phyloP scores from a whole-genome alignment of 1,284 basidiomycete species.

The Fomitopsis palustris region DNA sequence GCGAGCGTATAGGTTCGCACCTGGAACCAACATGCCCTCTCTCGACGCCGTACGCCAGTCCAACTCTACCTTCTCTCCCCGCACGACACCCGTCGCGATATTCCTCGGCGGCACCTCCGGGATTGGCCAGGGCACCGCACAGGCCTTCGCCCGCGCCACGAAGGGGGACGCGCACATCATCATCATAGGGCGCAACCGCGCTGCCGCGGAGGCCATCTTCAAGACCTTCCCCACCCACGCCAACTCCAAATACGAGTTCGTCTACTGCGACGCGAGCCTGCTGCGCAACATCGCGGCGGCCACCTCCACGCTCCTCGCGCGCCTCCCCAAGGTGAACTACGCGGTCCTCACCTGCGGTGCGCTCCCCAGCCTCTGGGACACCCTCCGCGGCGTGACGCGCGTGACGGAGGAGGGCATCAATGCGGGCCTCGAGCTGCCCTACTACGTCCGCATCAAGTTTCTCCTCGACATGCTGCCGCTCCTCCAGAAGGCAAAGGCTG shows the following conservation, averaged over 20 bases:
- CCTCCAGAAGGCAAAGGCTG: slow-evolving; percentile 19
- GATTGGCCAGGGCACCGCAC: slow-evolving; percentile 30
- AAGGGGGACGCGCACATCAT: slow-evolving; percentile 30
- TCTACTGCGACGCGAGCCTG: slow-evolving; percentile 32
- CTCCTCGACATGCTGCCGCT: slow-evolving; percentile 23
- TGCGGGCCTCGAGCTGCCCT: slow-evolving; percentile 20
- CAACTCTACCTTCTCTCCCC: slow-evolving; percentile 11
- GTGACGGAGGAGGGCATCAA: slow-evolving; percentile 28
- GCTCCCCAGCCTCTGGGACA: slow-evolving; percentile 25
- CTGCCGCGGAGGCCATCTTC: slow-evolving; percentile 34
- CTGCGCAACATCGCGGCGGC: slow-evolving; percentile 30
- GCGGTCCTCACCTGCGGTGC: slow-evolving; percentile 31
- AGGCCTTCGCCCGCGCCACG: slow-evolving; percentile 27
- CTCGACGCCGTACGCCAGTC: slow-evolving; percentile 7
- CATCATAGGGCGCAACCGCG: slow-evolving; percentile 32
- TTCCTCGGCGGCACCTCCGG: slow-evolving; percentile 34
- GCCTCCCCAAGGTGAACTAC: slow-evolving; percentile 32
- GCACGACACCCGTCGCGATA: slow-evolving; percentile 27
- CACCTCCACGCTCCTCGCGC: slow-evolving; percentile 19
- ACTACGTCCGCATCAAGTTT: slow-evolving; percentile 28
- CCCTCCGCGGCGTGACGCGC: not conserved
- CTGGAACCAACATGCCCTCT: slow-evolving; percentile 10
- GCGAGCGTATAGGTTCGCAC: too few relatives aligned
- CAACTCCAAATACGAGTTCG: slow-evolving; percentile 28
- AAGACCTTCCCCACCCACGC: slow-evolving; percentile 26